Base-by-base conservation (phyloP, 176 grass and related monocot species). In the Thinopyrum elongatum region DNA sequence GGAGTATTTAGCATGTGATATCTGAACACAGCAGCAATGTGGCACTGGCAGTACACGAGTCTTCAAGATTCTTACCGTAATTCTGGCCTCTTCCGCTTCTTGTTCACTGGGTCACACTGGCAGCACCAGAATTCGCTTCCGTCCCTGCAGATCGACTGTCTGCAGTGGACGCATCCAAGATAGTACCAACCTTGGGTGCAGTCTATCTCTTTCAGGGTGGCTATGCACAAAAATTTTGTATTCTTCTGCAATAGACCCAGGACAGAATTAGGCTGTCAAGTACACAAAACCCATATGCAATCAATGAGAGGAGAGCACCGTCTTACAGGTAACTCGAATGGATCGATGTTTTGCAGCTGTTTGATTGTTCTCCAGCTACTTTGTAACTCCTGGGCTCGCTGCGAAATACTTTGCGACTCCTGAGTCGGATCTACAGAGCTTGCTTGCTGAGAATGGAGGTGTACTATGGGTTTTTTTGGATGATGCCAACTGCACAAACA, bases 171-270 rank as follows among this genome's bases (percentile, higher is more conserved):
- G 30, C 15, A 68, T 34, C 65, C 14, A 34, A 51, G 55, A 41
- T 86, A 86, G 1, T 3, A 80, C 85, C 85, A 86, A 62, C 28
- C 36, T 22, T 35, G 26, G 14, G 8, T 70, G 66, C 21, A 64
- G 3, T 86, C 67, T 36, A 81, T 87, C 27, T 33, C 55, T 74
- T 81, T 80, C 22, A 87, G 46, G 39, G 55, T 38, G 33, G 27
- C 57, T 36, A 10, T 72, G 29, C 85, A 81, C 38, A 87, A 69
- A 57, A 68, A 65, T 13, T 2, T 51, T 22, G 67, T 12, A 0
- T 49, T 8, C 78, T 65, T 55, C 29, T 69, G 31, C 66, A 69
- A 22, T 19, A 69, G 66, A 36, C 31, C 66, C 17, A 69, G 11
- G 30, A 6, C 12, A 27, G 19, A 69, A 69, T 69, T 34, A 41